Conservation (phyloP, 2,329 filamentous ascomycete species). For the Graphiopsis chlorocephala region DNA sequence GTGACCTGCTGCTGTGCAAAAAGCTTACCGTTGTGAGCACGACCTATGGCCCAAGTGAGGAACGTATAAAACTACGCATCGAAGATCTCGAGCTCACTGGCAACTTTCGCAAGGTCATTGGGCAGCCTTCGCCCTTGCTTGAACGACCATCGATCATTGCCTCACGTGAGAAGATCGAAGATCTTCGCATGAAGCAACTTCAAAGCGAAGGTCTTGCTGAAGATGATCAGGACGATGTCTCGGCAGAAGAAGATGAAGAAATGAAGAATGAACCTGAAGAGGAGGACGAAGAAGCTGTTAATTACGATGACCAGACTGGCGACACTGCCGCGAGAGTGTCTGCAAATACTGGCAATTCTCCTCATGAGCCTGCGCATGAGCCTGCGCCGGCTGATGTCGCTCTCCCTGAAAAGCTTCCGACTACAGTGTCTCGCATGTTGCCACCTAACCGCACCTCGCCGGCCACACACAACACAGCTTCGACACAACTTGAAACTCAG, state of each 20-base stretch:
- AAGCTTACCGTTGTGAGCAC: conserved; percentile 29
- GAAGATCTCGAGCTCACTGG: conserved; percentile 28
- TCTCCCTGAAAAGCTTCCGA: not conserved
- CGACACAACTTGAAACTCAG: conserved; percentile 1
- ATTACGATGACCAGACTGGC: not conserved
- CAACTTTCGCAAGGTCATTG: conserved; percentile 26
- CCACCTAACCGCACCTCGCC: not conserved
- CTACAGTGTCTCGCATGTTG: not conserved
- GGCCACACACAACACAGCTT: not conserved
- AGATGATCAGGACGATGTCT: not conserved
- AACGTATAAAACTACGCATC: conserved; percentile 27
- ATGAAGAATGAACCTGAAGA: not conserved
- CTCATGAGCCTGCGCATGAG: not conserved
- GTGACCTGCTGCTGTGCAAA: conserved; percentile 28
- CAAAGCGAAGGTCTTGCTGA: not conserved
- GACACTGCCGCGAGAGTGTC: not conserved
- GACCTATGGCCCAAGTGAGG: conserved; percentile 26
- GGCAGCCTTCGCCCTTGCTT: conserved; percentile 22
- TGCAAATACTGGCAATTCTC: too few species aligned
- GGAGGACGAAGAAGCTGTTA: not conserved
- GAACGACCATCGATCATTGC: conserved; percentile 18
- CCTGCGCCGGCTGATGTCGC: not conserved
- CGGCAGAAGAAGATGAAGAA: not conserved
- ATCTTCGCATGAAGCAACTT: not conserved
- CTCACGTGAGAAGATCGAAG: conserved; percentile 24